These are phyloP conservation scores for Cenchrus fungigraminus DNA, from an alignment of 176 grass and related monocot genomes.

Conservation along the genomic window DNA sequence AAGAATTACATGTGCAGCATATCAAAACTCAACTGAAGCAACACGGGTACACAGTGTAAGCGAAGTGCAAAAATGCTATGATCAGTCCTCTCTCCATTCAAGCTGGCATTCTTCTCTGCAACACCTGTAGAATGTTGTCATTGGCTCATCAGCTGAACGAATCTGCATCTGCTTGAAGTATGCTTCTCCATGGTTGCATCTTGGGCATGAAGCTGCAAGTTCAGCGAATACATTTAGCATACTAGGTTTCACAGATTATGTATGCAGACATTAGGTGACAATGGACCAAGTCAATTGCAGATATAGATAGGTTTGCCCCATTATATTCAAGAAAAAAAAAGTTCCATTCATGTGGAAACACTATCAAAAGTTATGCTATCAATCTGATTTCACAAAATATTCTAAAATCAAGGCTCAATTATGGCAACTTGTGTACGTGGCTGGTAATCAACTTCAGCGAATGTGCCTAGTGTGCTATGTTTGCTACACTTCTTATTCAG, in stretches of 20 bases:
- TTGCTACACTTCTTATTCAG: background rate
- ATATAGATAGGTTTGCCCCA: background rate
- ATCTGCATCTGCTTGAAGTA: slow-evolving; percentile 65
- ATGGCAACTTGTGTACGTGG: background rate
- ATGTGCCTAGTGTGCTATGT: background rate
- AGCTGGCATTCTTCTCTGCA: slow-evolving; percentile 54
- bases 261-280: background rate
- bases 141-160: slow-evolving; percentile 73
- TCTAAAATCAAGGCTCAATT: background rate
- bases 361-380: background rate
- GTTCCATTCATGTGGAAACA: background rate
- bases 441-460: background rate
- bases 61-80: background rate
- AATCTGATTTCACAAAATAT: background rate
- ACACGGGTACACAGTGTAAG: background rate
- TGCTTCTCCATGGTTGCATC: slow-evolving; percentile 63
- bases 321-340: slow-evolving; percentile 23
- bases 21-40: background rate
- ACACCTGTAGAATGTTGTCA: slow-evolving; percentile 62
- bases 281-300: background rate
- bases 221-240: slow-evolving; percentile 15
- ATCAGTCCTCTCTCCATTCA: slow-evolving; percentile 70
- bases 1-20: background rate
- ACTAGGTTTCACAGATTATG: slow-evolving; percentile 2
- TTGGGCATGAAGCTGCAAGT: slow-evolving; percentile 63